Base-by-base conservation (phyloP, 176 grass and related monocot genomes). In the Saccharum officinarum region DNA sequence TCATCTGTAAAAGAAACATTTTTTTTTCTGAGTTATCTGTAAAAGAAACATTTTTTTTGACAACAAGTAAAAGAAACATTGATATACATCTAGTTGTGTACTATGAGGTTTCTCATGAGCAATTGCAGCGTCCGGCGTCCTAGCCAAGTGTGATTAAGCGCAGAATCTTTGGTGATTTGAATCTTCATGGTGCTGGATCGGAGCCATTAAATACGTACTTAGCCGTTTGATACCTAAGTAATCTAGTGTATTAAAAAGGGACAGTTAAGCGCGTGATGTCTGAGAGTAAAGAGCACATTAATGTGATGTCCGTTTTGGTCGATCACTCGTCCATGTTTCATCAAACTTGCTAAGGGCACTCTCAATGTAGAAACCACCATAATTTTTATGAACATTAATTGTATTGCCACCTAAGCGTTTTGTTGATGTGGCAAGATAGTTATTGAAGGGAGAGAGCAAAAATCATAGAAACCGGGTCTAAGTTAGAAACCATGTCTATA, bases 201-300 rank as follows among this genome's bases (percentile, higher is more conserved):
- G 5, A 7, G 34, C 38, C 57, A 78, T 82, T 90, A 42, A 79
- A 82, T 60, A 60, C n/a, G 68, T 62, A 42, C 22, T 87, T 83
- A 31, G 38, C 74, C 36, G 28, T 66, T 81, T 82, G 65, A 60
- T 82, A 38, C 73, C 18, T 78, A 30, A 33, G 31, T 33, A 34
- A 86, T 67, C 78, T 30, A 45, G 20, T 87, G 82, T 69, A 74
- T 61, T 86, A 31, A 82, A 82, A 67, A 67, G n/a, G 22, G 14
- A 5, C 59, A 42, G 71, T 50, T 78, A 62, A 62, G 75, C 38
- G 47, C 13, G 39, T 66, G 40, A 31, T 78, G 30, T 59, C 37
- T 69, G 16, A n/a, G 45, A 86, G 55, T 86, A 45, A 90, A 46
- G 66, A 41, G 54, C 11, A 3, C 79, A 86, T 90, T 74, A 90